These are phyloP conservation scores for Lophiotrema nucula DNA, from an alignment of 495 filamentous ascomycete genomes.

Conservation along the genomic window DNA sequence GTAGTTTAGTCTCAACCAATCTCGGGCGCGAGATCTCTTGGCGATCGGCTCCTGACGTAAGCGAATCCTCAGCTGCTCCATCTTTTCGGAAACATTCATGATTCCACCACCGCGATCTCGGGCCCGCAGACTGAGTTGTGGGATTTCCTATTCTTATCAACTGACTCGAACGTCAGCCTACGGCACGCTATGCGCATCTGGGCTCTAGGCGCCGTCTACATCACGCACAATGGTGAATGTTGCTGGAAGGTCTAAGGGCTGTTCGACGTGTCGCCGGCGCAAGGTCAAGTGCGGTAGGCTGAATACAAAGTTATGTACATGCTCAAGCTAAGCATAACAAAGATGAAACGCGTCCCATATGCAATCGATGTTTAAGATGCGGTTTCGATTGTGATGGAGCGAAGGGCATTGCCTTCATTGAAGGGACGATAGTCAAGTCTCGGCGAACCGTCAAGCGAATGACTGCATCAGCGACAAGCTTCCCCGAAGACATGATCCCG, in stretches of 20 bases:
- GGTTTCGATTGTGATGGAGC: conserved; percentile 12
- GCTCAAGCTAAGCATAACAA: neutral
- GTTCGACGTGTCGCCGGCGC: conserved; percentile 9
- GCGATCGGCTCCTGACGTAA: neutral
- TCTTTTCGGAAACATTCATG: too few relatives aligned
- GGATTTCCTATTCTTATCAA: too few relatives aligned
- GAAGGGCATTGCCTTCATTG: neutral
- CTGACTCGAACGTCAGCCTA: too few relatives aligned
- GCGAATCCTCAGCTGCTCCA: too few relatives aligned
- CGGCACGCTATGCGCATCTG: too few relatives aligned
- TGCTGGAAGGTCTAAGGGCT: conserved; percentile 11
- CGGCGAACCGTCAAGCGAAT: too few relatives aligned
- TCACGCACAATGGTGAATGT: conserved; percentile 13
- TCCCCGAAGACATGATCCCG: too few relatives aligned
- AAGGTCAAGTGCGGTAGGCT: conserved; percentile 16
- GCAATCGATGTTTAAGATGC: conserved; percentile 1
- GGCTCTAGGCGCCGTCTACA: neutral
- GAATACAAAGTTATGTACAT: neutral
- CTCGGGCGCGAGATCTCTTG: neutral
- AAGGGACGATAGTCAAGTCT: conserved; percentile 5
- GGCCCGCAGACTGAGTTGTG: too few relatives aligned
- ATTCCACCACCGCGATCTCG: too few relatives aligned
- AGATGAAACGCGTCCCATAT: conserved; percentile 10
- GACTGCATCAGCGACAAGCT: too few relatives aligned
- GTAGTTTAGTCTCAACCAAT: neutral